Evolutionary conservation across 805 yeast species (phyloP), one percentile per base, ranked within the genome.

Genomic region (Cyberlindnera galapagoensis): DNA sequence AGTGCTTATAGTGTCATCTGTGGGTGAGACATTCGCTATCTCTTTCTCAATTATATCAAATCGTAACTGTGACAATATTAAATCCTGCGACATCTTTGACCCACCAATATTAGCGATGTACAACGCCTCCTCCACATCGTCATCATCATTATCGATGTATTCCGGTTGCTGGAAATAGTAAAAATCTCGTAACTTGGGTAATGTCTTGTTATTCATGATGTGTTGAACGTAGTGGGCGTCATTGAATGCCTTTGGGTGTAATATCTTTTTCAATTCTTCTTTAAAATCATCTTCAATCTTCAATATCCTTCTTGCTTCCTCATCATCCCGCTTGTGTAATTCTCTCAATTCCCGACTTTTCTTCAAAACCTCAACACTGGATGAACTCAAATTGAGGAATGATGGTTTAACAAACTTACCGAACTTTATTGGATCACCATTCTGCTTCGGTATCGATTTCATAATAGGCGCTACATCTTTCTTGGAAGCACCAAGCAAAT

Each of bases 321-420:
- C 18, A 23, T 40, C 44, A 15, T 36, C 44, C 12, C 36, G 19
- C 19, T 29, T 18, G 15, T 40, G 44, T n/a, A 26, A 20, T 12
- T 27, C 13, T 5, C 18, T 7, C 8, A 40, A 24, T 16, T 34
- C 34, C 5, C 27, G 28, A 21, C 40, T 36, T 26, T 22, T 34
- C 21, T 22, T 32, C 32, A 37, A 26, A 6, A 24, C 14, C 7
- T 34, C 34, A 14, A 36, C 15, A 5, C 15, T 18, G 9, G 13
- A 9, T n/a, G n/a, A n/a, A n/a, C n/a, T n/a, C n/a, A n/a, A n/a
- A n/a, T 22, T 22, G 13, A 11, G 12, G 12, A n/a, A n/a, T n/a
- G n/a, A n/a, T n/a, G n/a, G n/a, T n/a, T n/a, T n/a, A n/a, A n/a
- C n/a, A n/a, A n/a, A n/a, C n/a, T n/a, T n/a, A n/a, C n/a, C n/a